phyloP scores from a whole-genome alignment of 129 eudicot species.

The Rutidosis leptorrhynchoides region DNA sequence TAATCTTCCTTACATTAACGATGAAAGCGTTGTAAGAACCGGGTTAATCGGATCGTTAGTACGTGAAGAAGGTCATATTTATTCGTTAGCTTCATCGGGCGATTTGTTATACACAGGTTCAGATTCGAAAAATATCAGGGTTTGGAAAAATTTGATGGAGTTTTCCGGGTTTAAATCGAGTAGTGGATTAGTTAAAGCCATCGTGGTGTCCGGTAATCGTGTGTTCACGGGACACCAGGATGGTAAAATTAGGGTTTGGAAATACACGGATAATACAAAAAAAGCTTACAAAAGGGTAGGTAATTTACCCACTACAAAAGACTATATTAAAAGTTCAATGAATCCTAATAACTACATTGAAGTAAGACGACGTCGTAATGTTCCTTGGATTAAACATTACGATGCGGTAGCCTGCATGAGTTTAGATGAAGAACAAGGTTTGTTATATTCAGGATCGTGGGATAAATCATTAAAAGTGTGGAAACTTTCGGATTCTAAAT shows the following conservation, averaged over 20 bases:
- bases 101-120: slow-evolving; percentile 76
- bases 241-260: slow-evolving; percentile 90
- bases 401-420: slow-evolving; percentile 78
- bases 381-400: slow-evolving; percentile 71
- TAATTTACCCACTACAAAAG: slow-evolving; percentile 65
- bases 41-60: slow-evolving; percentile 64
- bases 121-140: slow-evolving; percentile 71
- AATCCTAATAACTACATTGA: slow-evolving; percentile 60
- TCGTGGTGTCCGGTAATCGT: slow-evolving; percentile 47
- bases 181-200: slow-evolving; percentile 90
- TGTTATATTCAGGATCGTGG: slow-evolving; percentile 91
- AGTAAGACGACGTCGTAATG: slow-evolving; percentile 52
- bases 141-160: slow-evolving; percentile 72
- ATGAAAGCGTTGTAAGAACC: slow-evolving; percentile 25
- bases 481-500: slow-evolving; percentile 73
- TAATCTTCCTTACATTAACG: background rate
- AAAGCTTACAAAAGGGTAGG: slow-evolving; percentile 57
- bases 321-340: slow-evolving; percentile 51
- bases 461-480: slow-evolving; percentile 77
- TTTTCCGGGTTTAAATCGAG: slow-evolving; percentile 74
- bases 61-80: slow-evolving; percentile 89
- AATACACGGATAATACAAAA: slow-evolving; percentile 25
- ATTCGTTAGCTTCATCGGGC: slow-evolving; percentile 69
- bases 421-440: slow-evolving; percentile 50
- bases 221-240: slow-evolving; percentile 91